A percentile compares a stretch with the other conserved stretches of the same genome.
Evolutionary conservation across 129 eudicot genomes (phyloP).

Genomic region (Scalesia atractyloides): DNA sequence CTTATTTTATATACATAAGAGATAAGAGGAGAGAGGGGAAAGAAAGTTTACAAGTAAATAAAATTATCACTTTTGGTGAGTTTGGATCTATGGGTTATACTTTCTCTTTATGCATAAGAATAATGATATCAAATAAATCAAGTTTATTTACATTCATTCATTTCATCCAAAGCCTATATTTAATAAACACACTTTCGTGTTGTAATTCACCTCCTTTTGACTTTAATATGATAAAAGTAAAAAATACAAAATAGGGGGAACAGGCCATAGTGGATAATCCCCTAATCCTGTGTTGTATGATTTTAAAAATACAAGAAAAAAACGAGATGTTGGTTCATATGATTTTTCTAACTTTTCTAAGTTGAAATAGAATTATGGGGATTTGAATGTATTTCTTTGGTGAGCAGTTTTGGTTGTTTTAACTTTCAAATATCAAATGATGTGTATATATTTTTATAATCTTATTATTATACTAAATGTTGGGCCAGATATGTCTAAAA

Average conservation of each 20-base stretch:
- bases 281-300: constrained; percentile 22
- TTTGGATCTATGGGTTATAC: no score
- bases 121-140: no score
- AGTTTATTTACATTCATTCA: no score
- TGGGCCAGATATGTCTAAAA: neutral
- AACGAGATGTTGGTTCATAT: constrained; percentile 22
- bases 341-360: neutral
- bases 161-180: no score
- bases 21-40: no score
- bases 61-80: no score
- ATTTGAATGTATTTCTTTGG: constrained; percentile 6
- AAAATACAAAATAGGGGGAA: neutral
- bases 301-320: neutral
- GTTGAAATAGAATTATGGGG: constrained; percentile 15
- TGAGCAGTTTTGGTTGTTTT: neutral
- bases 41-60: no score
- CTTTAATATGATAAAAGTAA: neutral
- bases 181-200: no score
- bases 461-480: neutral
- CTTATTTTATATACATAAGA: no score
- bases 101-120: no score
- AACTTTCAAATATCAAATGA: constrained; percentile 6
- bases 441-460: neutral
- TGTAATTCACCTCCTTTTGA: no score
- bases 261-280: constrained; percentile 38